Base-by-base conservation (phyloP, 768 basidiomycete genomes). In the Boletus coccyginus region DNA sequence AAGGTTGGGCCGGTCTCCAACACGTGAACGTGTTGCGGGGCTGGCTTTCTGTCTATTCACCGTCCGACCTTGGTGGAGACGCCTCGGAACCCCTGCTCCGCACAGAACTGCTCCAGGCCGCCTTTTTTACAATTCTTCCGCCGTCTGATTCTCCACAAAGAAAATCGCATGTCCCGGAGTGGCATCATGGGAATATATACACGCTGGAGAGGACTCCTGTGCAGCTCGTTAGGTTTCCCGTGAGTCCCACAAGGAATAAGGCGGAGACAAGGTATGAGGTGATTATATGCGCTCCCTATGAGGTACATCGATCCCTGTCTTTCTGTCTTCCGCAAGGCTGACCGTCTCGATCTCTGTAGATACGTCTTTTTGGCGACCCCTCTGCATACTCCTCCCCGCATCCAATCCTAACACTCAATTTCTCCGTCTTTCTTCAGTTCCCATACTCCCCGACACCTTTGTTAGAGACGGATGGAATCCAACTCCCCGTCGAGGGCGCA, bases 181-280 rank as follows among this genome's bases (percentile, higher is more conserved):
- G 93, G 93, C 80, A 87, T 67, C 72, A 82, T n/a, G 93, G 92
- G 35, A 92, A 96, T 66, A 85, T 96, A n/a, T 96, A 96, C 67
- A 75, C 76, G 24, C 76, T 88, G 71, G 79, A 83, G 55, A 73
- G 74, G 31, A 71, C 82, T 19, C 76, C 81, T 12, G 75, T 77
- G 16, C 81, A 80, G 54, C 55, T 73, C 35, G 77, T 86, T 35
- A 69, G 67, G 27, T 74, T 88, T 45, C 88, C 85, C 32, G 65
- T 62, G 3, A 63, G 70, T 14, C 83, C 81, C 0, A 10, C 52
- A 21, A 51, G 42, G 17, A 58, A 38, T 7, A 81, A 75, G 19
- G 27, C 57, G 16, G 80, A 78, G 38, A 86, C 79, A 19, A 75
- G 65, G 17, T 94, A 91, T 62, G 79, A 87, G 50, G 64, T 94